Conservation (phyloP, 1,284 basidiomycete species). For the Ustilago hordei region DNA sequence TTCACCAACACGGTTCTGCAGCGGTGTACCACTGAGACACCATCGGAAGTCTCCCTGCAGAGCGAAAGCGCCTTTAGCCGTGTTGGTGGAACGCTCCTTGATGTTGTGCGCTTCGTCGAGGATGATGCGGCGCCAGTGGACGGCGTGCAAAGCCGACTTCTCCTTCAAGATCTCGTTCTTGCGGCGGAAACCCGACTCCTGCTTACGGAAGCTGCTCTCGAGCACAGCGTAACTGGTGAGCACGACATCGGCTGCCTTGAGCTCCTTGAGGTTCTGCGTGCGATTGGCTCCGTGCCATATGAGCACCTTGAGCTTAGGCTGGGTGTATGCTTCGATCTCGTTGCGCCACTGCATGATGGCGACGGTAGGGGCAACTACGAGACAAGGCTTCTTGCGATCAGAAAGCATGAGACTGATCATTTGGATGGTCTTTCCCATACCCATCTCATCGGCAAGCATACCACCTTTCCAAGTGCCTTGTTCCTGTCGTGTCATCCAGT, state of each 20-base stretch:
- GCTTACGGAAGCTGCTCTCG: slow-evolving; percentile 92
- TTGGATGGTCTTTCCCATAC: slow-evolving; percentile 99
- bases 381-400: slow-evolving; percentile 81
- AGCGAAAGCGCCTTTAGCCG: slow-evolving; percentile 94
- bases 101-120: slow-evolving; percentile 98
- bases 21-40: slow-evolving; percentile 98
- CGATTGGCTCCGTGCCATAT: slow-evolving; percentile 87
- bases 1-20: slow-evolving; percentile 86
- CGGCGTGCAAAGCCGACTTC: slow-evolving; percentile 83
- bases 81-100: slow-evolving; percentile 88
- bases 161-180: slow-evolving; percentile 88
- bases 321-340: slow-evolving; percentile 79
- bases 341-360: slow-evolving; percentile 99
- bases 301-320: slow-evolving; percentile 74
- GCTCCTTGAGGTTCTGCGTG: slow-evolving; percentile 75
- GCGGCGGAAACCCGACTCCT: slow-evolving; percentile 89
- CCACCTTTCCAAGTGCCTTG: slow-evolving; percentile 87
- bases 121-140: slow-evolving; percentile 84
- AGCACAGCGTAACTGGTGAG: slow-evolving; percentile 77
- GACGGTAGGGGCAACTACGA: slow-evolving; percentile 90
- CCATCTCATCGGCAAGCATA: slow-evolving; percentile 89
- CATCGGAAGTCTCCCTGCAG: slow-evolving; percentile 84
- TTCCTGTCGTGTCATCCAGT: slow-evolving; percentile 97
- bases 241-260: slow-evolving; percentile 87
- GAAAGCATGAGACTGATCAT: slow-evolving; percentile 90